Conservation (phyloP, 805 yeast species). For the Spathaspora boniae region DNA sequence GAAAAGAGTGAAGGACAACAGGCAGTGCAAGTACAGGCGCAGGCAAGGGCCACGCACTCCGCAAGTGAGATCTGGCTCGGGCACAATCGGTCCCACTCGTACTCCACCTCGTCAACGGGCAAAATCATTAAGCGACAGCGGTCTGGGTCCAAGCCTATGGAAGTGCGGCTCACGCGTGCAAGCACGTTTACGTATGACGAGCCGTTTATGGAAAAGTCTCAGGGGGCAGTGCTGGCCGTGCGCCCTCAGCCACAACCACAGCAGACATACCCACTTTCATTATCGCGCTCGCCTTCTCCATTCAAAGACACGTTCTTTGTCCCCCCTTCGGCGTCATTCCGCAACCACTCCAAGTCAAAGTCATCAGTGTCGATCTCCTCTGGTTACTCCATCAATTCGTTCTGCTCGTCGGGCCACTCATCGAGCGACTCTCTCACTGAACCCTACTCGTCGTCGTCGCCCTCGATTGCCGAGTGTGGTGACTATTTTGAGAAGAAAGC, state of each 20-base stretch:
- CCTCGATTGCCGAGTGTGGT: not conserved
- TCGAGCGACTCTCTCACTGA: slow-evolving; percentile 31
- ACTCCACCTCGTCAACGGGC: slow-evolving; percentile 27
- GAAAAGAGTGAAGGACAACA: too few species aligned
- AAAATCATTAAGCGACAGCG: slow-evolving; percentile 33
- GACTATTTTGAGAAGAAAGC: slow-evolving; percentile 3
- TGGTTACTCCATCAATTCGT: slow-evolving; percentile 10
- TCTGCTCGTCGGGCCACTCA: slow-evolving; percentile 12
- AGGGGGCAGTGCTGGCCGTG: too few species aligned
- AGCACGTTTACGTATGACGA: slow-evolving; percentile 25
- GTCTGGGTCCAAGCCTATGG: slow-evolving; percentile 13
- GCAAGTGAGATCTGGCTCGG: too few species aligned
- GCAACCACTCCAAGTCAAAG: slow-evolving; percentile 14
- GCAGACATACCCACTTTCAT: slow-evolving; percentile 5
- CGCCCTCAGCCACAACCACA: too few species aligned
- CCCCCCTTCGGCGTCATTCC: slow-evolving; percentile 28
- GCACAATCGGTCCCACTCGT: slow-evolving; percentile 27
- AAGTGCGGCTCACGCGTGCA: slow-evolving; percentile 17
- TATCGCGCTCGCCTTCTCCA: slow-evolving; percentile 1
- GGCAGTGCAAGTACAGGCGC: not conserved
- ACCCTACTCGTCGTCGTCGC: slow-evolving; percentile 16
- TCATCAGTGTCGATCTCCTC: slow-evolving; percentile 27
- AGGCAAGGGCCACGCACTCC: slow-evolving; percentile 2
- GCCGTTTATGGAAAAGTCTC: slow-evolving; percentile 16
- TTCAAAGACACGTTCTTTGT: not conserved